phyloP scores from a whole-genome alignment of 805 yeast genomes.

The Ogataea angusta region DNA sequence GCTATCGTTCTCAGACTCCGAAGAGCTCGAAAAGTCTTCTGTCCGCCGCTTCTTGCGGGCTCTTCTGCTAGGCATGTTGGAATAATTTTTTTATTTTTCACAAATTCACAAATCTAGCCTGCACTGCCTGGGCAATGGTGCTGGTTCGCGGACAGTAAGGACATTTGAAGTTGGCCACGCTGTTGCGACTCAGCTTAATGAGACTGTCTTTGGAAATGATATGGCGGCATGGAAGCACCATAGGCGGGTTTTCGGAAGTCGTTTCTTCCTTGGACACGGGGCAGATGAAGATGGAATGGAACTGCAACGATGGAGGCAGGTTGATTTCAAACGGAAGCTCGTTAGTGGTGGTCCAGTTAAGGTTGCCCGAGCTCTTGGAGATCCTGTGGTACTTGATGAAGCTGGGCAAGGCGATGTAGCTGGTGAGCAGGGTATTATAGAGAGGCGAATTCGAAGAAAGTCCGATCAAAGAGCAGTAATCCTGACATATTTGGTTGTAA shows the following conservation, averaged over 20 bases:
- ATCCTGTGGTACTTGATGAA: conserved; percentile 47
- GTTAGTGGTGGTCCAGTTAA: conserved; percentile 54
- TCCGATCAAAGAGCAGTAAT: conserved; percentile 47
- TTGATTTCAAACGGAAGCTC: conserved; percentile 63
- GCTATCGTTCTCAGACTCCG: conserved; percentile 37
- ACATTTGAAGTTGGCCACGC: conserved; percentile 53
- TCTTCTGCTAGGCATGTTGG: conserved; percentile 34
- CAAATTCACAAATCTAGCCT: conserved; percentile 42
- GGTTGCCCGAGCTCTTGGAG: conserved; percentile 32
- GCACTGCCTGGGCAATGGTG: conserved; percentile 37
- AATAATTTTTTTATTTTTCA: conserved; percentile 14
- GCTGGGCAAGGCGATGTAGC: conserved; percentile 51
- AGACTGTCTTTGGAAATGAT: conserved; percentile 55
- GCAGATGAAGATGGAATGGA: conserved; percentile 67
- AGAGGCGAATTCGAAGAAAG: conserved; percentile 53
- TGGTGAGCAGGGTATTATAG: conserved; percentile 47
- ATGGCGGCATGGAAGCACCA: conserved; percentile 39
- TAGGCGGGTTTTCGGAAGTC: conserved; percentile 58
- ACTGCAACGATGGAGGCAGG: conserved; percentile 50
- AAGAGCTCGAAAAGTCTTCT: conserved; percentile 61
- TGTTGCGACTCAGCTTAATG: conserved; percentile 40
- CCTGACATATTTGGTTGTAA: conserved; percentile 37
- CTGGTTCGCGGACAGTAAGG: conserved; percentile 66
- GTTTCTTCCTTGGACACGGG: conserved; percentile 69
- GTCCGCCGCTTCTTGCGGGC: conserved; percentile 82